These are phyloP conservation scores for Vitellaria paradoxa DNA, from an alignment of 179 eudicot species.

Conservation along the genomic window DNA sequence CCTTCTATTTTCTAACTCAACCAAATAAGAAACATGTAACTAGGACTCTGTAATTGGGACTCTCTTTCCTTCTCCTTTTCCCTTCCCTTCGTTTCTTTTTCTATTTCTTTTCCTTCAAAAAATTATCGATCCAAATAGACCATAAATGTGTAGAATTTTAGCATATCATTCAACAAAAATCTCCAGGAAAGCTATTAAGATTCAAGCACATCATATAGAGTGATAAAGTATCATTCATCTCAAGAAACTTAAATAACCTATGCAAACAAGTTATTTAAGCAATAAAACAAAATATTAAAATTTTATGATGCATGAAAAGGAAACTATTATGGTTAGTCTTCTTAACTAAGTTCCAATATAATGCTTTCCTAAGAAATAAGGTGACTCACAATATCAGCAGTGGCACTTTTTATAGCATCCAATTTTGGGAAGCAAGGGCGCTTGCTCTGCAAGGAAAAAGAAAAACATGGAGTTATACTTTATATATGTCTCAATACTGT, in stretches of 20 bases:
- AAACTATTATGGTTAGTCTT: neutral
- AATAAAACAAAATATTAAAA: neutral
- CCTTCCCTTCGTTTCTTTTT: too few species aligned
- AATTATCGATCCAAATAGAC: too few species aligned
- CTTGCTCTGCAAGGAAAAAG: constrained; percentile 62
- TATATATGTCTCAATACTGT: neutral
- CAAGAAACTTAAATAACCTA: neutral
- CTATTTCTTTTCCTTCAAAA: too few species aligned
- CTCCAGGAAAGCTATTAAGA: too few species aligned
- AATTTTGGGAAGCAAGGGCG: constrained; percentile 86
- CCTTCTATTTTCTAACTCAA: too few species aligned
- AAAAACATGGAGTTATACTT: constrained; percentile 3
- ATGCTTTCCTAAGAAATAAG: neutral
- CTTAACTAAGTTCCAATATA: neutral
- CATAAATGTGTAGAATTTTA: too few species aligned
- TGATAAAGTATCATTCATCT: neutral
- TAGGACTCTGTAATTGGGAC: too few species aligned
- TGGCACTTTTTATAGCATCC: constrained; percentile 89
- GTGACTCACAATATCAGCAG: constrained; percentile 88
- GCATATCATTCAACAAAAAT: too few species aligned
- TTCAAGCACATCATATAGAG: too few species aligned
- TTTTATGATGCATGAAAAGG: neutral
- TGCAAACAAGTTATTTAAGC: neutral
- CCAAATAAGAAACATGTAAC: too few species aligned
- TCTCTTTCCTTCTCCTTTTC: too few species aligned